These are phyloP conservation scores for Albugo laibachii DNA, from an alignment of 352 stramenopile genomes.

Conservation along the genomic window DNA sequence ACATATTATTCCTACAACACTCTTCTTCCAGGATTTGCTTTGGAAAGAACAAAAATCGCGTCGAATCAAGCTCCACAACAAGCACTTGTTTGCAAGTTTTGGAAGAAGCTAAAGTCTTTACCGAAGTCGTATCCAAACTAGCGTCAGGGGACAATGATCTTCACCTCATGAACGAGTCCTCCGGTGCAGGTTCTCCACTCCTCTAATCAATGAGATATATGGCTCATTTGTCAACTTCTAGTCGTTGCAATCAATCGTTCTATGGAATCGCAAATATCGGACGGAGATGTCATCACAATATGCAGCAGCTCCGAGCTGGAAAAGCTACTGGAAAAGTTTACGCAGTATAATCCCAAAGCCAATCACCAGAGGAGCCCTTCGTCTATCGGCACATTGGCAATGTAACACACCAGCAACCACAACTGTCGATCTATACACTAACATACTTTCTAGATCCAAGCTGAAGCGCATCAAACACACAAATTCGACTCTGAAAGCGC, in stretches of 20 bases:
- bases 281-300: constrained; percentile 51
- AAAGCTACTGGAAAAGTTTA: constrained; percentile 45
- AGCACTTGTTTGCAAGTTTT: too few relatives aligned
- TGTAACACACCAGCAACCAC: constrained; percentile 38
- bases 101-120: too few relatives aligned
- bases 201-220: too few relatives aligned
- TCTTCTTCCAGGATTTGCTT: too few relatives aligned
- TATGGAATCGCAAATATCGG: constrained; percentile 38
- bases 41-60: too few relatives aligned
- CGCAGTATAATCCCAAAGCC: constrained; percentile 27
- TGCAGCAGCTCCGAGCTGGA: constrained; percentile 35
- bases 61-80: too few relatives aligned
- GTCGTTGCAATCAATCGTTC: constrained; percentile 31
- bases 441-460: constrained; percentile 18
- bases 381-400: constrained; percentile 20
- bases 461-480: constrained; percentile 48
- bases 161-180: constrained; percentile 37
- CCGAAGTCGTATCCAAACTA: too few relatives aligned
- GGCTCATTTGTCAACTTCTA: background rate
- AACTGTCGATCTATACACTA: background rate
- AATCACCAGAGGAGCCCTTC: constrained; percentile 32
- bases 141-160: too few relatives aligned
- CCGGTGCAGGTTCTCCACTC: constrained; percentile 16
- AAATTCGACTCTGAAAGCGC: constrained; percentile 44
- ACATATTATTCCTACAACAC: too few relatives aligned